These are phyloP conservation scores for Paecilomyces sp. DNA, from an alignment of 2,329 filamentous ascomycete genomes.

Conservation along the genomic window DNA sequence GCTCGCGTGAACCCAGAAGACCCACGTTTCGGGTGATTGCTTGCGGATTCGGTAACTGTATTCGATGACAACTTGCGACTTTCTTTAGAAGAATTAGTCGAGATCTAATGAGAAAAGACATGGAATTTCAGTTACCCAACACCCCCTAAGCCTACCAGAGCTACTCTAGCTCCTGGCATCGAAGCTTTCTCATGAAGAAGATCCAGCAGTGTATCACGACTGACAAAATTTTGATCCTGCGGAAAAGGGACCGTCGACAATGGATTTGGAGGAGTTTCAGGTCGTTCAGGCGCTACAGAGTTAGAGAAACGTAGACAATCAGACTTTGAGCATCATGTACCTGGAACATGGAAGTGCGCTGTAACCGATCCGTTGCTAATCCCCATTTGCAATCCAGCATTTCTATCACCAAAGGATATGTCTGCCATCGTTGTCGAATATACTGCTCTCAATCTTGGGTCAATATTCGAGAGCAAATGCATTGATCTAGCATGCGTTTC, in stretches of 20 bases:
- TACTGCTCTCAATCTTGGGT: no score
- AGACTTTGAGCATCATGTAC: neutral
- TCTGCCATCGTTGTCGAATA: no score
- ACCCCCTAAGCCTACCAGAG: slow-evolving; percentile 24
- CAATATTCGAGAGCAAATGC: no score
- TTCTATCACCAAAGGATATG: neutral
- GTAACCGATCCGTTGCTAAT: neutral
- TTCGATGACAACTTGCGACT: slow-evolving; percentile 32
- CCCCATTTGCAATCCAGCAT: neutral
- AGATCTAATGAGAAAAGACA: neutral
- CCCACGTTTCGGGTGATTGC: slow-evolving; percentile 17
- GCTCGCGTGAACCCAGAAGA: slow-evolving; percentile 34
- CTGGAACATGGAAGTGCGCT: neutral
- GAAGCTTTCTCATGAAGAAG: slow-evolving; percentile 1
- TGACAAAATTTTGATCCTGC: neutral
- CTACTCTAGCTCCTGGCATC: slow-evolving; percentile 14
- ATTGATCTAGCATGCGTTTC: no score
- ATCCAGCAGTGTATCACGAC: neutral
- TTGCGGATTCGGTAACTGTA: slow-evolving; percentile 25
- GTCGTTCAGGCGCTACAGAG: neutral
- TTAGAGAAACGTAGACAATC: no score
- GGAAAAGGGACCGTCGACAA: neutral
- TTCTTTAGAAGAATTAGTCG: slow-evolving; percentile 10
- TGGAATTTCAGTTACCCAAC: slow-evolving; percentile 13
- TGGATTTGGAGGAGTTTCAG: neutral